Base-by-base conservation (phyloP, 1,284 basidiomycete species). In the Tylopilus sp. region DNA sequence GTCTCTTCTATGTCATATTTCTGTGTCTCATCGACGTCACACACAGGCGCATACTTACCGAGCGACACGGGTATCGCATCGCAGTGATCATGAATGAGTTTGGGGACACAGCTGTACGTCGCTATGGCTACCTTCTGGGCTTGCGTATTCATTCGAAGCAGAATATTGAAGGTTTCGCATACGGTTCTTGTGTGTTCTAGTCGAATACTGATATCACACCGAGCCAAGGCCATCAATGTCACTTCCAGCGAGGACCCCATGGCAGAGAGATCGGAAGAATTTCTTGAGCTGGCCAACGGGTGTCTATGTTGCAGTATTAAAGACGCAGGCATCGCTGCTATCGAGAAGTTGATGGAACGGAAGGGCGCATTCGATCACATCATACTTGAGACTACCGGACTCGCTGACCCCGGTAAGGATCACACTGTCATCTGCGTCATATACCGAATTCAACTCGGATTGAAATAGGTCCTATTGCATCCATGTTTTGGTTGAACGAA, bases 31-130 rank as follows among this genome's bases (percentile, higher is more conserved):
- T 57, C 22, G 29, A 68, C 55, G 26, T n/a, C n/a, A n/a, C n/a
- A 8, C n/a, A 13, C 63, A 95, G 93, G 71, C 91, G 95, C 47
- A 97, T 98, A 67, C 82, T 98, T 66, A 96, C 93, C 7, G 95
- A 95, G 74, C 86, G 91, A 55, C 96, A 98, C 85, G 96, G 96
- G 2, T 95, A 96, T 75, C 89, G 94, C 52, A 97, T 98, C 68
- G 96, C 96, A 6, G 96, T 98, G 32, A 97, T 98, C 73, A 96
- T 98, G 95, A 98, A 98, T 75, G 96, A 96, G 76, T 95, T 95
- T 74, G 93, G 92, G 16, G 93, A 95, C 74, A 93, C 92, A 51
- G 91, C 91, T 72, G 92, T 93, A 72, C 73, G 89, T 81, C n/a
- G 51, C n/a, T n/a, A 54, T 61, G 58, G 26, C 58, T 58, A 53